Evolutionary conservation across 768 basidiomycete species (phyloP), one percentile per base, ranked within the genome.

Genomic region (Boletus vermiculosoides): DNA sequence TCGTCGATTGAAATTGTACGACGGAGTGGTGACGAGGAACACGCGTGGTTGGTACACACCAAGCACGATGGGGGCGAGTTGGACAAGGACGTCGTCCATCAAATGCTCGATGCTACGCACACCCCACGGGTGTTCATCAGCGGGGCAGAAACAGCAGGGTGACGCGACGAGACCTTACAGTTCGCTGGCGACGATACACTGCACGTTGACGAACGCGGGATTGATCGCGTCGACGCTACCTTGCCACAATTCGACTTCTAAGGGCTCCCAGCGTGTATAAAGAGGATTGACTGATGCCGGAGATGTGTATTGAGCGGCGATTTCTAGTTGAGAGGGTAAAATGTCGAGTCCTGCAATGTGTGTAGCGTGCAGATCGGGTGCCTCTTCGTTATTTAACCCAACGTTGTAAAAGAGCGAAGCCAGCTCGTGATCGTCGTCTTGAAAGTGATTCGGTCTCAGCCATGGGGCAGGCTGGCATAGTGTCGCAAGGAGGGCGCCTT

Each of bases 1-100:
- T 1, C 86, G 83, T 20, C 77, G 79, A 60, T 93, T 95, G 77
- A 89, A 96, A 2, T 81, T 84, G 73, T 87, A 94, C 3, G 88
- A 90, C 0, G 92, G 93, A 0, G 93, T 96, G 0, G 93, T 95
- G 64, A 94, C 66, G 22, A 96, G 78, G 44, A 93, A 77, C 42
- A 87, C 66, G 28, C 78, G 77, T 1, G 94, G 93, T 53, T 83
- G 84, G 63, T 96, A 96, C 33, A 81, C 75, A 0, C 92, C 92
- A 13, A 96, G 80, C 15, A 95, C 73, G 49, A 85, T 70, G 4
- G 88, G 87, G 8, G 86, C 82, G 61, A 93, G 88, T 20, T 78
- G 76, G 0, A 78, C 73, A 15, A 94, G 76, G 31, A 87, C 70
- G 5, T 79, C 71, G 0, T 81, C 78, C 1, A 80, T 76, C 46